Evolutionary conservation across 23 red algal species (phyloP).

Genomic region (Rhodosorus marinus): DNA sequence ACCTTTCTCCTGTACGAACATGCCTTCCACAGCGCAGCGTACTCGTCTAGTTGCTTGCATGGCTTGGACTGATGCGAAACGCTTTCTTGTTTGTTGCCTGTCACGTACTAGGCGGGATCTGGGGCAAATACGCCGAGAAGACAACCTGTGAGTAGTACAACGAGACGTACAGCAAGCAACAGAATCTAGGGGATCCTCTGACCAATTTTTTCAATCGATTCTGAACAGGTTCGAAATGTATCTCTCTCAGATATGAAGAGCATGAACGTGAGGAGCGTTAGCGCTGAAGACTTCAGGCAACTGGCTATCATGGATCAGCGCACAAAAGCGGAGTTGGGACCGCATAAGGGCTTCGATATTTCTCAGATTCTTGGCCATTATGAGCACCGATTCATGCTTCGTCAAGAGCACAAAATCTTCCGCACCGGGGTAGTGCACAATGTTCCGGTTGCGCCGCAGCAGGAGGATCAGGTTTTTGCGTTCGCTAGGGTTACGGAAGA

Average conservation of each 20-base stretch:
- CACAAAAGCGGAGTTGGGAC: constrained; percentile 57
- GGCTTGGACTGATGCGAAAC: too few relatives aligned
- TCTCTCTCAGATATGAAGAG: constrained; percentile 79
- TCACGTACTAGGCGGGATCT: too few relatives aligned
- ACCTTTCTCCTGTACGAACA: too few relatives aligned
- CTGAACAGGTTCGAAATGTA: constrained; percentile 40
- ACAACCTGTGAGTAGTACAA: too few relatives aligned
- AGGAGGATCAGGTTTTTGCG: constrained; percentile 74
- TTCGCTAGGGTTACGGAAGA: constrained; percentile 68
- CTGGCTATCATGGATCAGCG: constrained; percentile 61
- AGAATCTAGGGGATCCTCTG: too few relatives aligned
- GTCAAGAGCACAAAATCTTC: constrained; percentile 34
- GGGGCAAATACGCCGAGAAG: too few relatives aligned
- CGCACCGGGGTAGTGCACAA: constrained; percentile 42
- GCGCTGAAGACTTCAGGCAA: constrained; percentile 36
- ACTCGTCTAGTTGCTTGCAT: too few relatives aligned
- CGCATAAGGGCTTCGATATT: constrained; percentile 63
- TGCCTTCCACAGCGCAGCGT: too few relatives aligned
- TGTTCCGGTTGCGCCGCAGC: constrained; percentile 28
- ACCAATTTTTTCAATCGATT: too few relatives aligned
- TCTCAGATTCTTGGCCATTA: constrained; percentile 82
- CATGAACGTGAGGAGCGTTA: constrained; percentile 43
- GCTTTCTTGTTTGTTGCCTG: too few relatives aligned
- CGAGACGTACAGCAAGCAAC: too few relatives aligned
- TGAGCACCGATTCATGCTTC: constrained; percentile 42